Percentiles rank a stretch among this genome's conserved stretches.
Conservation (phyloP, 257 asterid species). For the Solanum microdontum region DNA sequence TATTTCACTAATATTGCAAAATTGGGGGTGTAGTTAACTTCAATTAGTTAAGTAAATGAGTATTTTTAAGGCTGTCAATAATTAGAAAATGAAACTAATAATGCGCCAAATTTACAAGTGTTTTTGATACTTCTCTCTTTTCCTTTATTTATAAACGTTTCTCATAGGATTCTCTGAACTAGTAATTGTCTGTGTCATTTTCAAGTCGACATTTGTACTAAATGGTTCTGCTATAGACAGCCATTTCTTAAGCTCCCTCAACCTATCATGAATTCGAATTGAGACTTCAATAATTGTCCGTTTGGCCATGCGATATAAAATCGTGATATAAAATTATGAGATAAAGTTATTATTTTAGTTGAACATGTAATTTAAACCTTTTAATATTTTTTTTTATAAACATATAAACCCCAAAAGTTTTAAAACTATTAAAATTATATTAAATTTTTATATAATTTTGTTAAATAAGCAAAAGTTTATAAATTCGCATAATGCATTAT, state of each 20-base stretch:
- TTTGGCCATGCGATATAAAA: background rate
- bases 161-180: background rate
- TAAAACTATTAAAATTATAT: too few relatives aligned
- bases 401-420: too few relatives aligned
- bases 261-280: background rate
- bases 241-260: background rate
- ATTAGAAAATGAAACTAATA: too few relatives aligned
- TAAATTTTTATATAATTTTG: too few relatives aligned
- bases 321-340: too few relatives aligned
- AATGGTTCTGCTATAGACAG: background rate
- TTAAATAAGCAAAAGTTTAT: background rate
- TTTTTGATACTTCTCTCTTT: background rate
- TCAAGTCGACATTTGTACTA: background rate
- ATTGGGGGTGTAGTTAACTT: rapidly evolving
- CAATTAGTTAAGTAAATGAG: too few relatives aligned
- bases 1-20: background rate
- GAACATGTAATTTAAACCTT: too few relatives aligned
- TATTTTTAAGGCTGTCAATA: too few relatives aligned
- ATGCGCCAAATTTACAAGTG: too few relatives aligned
- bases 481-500: background rate
- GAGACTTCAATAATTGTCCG: too few relatives aligned
- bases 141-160: background rate
- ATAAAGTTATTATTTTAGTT: too few relatives aligned
- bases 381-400: too few relatives aligned
- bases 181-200: background rate